Conservation (phyloP, 176 grass and related monocot species). For the Pontederia crassipes region DNA sequence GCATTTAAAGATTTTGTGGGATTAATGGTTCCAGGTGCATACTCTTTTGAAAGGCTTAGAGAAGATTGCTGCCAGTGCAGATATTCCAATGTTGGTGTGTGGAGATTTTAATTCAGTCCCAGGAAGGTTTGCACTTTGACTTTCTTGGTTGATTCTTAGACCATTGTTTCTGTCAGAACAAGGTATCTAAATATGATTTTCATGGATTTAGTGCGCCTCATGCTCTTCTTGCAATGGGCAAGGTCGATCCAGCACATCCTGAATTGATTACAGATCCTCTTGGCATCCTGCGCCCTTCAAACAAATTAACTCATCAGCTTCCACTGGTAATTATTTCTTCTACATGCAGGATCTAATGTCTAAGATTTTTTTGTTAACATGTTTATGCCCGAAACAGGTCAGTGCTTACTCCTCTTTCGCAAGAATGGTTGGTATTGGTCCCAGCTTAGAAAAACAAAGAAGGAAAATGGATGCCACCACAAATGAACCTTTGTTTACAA, state of each 20-base stretch:
- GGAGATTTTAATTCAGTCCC: slow-evolving; percentile 94
- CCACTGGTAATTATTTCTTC: slow-evolving; percentile 47
- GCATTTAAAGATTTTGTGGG: slow-evolving; percentile 7
- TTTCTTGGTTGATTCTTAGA: not conserved
- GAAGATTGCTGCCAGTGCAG: slow-evolving; percentile 98
- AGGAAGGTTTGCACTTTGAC: slow-evolving; percentile 39
- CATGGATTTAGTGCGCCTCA: slow-evolving; percentile 70
- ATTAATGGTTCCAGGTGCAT: slow-evolving; percentile 53
- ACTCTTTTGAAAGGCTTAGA: slow-evolving; percentile 99
- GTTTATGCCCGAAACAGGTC: slow-evolving; percentile 31
- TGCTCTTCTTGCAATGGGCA: slow-evolving; percentile 78
- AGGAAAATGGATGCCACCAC: slow-evolving; percentile 87
- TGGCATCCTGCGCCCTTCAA: slow-evolving; percentile 75
- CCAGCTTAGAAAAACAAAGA: slow-evolving; percentile 78
- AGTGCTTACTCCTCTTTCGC: slow-evolving; percentile 98
- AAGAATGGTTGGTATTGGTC: slow-evolving; percentile 56
- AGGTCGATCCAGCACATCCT: slow-evolving; percentile 89
- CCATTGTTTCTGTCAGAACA: not conserved
- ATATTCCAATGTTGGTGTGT: slow-evolving; percentile 99
- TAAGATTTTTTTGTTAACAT: not conserved
- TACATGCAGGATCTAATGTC: not conserved
- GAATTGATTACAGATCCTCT: slow-evolving; percentile 85
- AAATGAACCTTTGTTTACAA: slow-evolving; percentile 98
- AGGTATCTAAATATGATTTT: not conserved
- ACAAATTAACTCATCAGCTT: slow-evolving; percentile 91